Base-by-base conservation (phyloP, 352 stramenopile genomes). In the Phytopythium chamaehyphon region DNA sequence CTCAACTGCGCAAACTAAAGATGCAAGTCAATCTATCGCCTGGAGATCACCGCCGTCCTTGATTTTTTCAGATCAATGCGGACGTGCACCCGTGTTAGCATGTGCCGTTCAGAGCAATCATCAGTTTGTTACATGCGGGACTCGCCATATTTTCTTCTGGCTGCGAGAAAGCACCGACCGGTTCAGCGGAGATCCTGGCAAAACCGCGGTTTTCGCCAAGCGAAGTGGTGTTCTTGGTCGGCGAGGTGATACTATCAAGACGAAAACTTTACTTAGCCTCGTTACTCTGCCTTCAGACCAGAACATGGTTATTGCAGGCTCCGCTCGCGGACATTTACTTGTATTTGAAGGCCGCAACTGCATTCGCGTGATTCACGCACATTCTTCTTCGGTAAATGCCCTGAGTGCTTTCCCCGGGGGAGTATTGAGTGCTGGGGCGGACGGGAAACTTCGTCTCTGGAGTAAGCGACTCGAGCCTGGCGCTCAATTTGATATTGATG, bases 291-390 rank as follows among this genome's bases (percentile, higher is more conserved):
- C 66, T 2, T 64, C 68, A 9, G 74, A 85, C 45, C 46, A 70
- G 39, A 78, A 76, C 55, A 57, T 71, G 4, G 59, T 88, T 5
- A 59, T 93, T 14, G 81, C 82, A 7, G 86, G 86, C 24, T 80
- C 75, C 6, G 64, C 83, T n/a, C 74, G 71, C 2, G 86, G 86
- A 3, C 80, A 93, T 42, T 69, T 95, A 14, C 62, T 91, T 19
- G 43, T 93, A 36, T 95, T 92, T 53, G 76, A 90, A 71, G 86
- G 82, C 38, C 68, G 83, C 14, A 90, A 92, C 48, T 87, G 76
- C 40, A 59, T 87, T 39, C 73, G 76, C 26, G 78, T 90, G 22
- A 28, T 88, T 9, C 67, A 89, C 48, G 80, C 79, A 4, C 83
- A 93, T 45, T 73, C 76, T 12, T 57, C 69, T 26, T 69, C 77